phyloP scores from a whole-genome alignment of 140 eudicot species.

The Senecio squalidus region DNA sequence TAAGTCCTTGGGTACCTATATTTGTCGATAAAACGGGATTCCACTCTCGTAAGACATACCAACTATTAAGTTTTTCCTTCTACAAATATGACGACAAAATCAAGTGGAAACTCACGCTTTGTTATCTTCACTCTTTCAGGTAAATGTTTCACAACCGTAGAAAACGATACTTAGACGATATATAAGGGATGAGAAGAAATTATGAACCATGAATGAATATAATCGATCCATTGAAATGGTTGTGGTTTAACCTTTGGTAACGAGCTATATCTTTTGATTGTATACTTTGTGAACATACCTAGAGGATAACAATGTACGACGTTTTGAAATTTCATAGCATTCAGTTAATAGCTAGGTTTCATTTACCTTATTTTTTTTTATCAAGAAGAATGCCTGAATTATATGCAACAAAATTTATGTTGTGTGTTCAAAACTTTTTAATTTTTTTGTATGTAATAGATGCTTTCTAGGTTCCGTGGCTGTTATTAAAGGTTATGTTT shows the following conservation, averaged over 20 bases:
- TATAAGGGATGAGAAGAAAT: slow-evolving; percentile 8
- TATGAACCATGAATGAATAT: slow-evolving; percentile 1
- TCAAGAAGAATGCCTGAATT: no score
- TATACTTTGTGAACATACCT: slow-evolving; percentile 21
- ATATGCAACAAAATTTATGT: no score
- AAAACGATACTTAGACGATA: slow-evolving; percentile 11
- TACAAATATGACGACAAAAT: background rate
- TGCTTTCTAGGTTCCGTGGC: no score
- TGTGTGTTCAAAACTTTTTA: no score
- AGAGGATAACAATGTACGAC: slow-evolving; percentile 9
- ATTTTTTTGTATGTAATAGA: no score
- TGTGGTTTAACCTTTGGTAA: slow-evolving; percentile 21
- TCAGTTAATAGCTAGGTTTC: no score
- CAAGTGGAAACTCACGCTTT: background rate
- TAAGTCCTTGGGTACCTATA: no score
- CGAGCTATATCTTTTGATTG: slow-evolving; percentile 21
- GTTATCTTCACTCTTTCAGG: slow-evolving; percentile 13
- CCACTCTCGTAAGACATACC: background rate
- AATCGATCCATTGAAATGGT: slow-evolving; percentile 5
- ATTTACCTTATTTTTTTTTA: no score
- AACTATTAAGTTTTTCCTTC: background rate
- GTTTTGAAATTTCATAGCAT: slow-evolving; percentile 20
- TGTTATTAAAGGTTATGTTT: no score
- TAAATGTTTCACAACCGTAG: slow-evolving; percentile 10
- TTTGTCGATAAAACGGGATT: background rate